A percentile compares a stretch with the other conserved stretches of the same genome.
Conservation (phyloP, 2,329 filamentous ascomycete species). For the Colletotrichum melonis region DNA sequence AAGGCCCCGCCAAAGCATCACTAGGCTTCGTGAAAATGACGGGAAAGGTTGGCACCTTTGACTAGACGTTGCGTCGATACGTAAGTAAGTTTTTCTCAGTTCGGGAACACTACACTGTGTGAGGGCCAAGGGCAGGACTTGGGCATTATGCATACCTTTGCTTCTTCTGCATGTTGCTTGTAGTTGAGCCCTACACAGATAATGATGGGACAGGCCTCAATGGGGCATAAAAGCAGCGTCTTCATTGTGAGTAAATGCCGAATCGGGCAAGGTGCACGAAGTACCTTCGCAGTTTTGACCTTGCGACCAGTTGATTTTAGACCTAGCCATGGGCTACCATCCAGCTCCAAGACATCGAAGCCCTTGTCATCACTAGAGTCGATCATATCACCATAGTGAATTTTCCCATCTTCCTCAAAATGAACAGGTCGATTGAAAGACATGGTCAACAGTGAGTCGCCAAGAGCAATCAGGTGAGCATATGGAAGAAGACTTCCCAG, state of each 20-base stretch:
- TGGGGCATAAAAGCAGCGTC: neutral
- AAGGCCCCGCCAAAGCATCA: neutral
- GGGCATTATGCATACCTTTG: neutral
- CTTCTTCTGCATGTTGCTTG: neutral
- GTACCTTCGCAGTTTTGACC: neutral
- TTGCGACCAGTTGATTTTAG: neutral
- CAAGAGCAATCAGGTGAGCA: neutral
- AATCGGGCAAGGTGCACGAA: neutral
- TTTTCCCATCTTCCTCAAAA: neutral
- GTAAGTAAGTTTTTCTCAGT: neutral
- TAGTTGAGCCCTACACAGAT: neutral
- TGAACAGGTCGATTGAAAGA: neutral
- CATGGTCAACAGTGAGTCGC: neutral
- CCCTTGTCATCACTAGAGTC: neutral
- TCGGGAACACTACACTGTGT: neutral
- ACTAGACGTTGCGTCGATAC: neutral
- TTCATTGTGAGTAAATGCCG: neutral
- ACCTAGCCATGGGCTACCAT: neutral
- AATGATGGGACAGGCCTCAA: neutral
- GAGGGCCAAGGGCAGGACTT: neutral
- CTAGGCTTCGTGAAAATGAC: neutral
- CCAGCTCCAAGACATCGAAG: neutral
- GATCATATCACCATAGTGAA: neutral
- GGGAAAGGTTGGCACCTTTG: neutral
- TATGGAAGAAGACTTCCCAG: neutral